Evolutionary conservation across 2,329 filamentous ascomycete species (phyloP).

Genomic region (Capronia americana): DNA sequence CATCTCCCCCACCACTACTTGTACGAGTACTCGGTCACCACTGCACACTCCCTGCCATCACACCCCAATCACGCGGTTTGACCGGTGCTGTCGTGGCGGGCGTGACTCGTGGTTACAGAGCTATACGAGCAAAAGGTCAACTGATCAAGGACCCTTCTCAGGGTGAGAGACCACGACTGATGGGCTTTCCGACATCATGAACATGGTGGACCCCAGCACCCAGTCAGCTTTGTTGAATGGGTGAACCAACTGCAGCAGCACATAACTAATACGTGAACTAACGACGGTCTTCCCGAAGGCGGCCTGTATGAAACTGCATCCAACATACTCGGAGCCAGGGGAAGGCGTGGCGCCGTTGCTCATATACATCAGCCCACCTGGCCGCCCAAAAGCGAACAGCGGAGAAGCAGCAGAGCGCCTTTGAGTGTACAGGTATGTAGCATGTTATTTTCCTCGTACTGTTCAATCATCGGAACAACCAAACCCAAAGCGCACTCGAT

Average conservation of each 20-base stretch:
- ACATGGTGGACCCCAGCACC: background rate
- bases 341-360: background rate
- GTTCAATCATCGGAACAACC: background rate
- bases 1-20: conserved; percentile 11
- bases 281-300: background rate
- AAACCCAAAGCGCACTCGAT: background rate
- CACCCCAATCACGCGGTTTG: conserved; percentile 15
- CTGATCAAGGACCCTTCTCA: background rate
- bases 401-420: background rate
- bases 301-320: background rate
- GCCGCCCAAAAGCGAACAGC: background rate
- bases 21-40: conserved; percentile 1
- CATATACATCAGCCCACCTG: background rate
- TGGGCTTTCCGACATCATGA: background rate
- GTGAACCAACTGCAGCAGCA: background rate
- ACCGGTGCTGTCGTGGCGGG: conserved; percentile 1
- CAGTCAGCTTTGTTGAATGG: background rate
- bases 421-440: background rate
- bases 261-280: background rate
- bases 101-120: background rate
- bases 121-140: conserved; percentile 23
- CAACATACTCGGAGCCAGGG: background rate
- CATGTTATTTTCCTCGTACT: background rate
- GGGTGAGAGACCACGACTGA: background rate
- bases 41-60: background rate